phyloP scores from a whole-genome alignment of 495 filamentous ascomycete species.

The Schizothecium vesticola region DNA sequence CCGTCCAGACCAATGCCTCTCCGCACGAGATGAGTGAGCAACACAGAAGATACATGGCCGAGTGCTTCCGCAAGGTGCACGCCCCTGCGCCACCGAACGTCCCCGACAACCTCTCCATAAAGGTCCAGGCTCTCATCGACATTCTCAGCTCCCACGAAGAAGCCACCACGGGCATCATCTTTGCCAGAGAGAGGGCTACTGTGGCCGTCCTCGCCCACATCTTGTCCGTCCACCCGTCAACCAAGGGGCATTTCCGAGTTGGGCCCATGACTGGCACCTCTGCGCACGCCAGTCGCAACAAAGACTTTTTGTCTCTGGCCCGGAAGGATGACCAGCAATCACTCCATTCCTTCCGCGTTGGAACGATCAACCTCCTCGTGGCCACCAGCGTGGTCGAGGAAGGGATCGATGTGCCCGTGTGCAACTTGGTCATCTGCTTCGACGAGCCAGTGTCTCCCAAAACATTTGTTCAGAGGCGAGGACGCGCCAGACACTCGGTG shows the following conservation, averaged over 20 bases:
- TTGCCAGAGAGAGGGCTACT: constrained; percentile 67
- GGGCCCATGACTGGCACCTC: constrained; percentile 74
- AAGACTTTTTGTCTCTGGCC: constrained; percentile 57
- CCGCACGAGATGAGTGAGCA: constrained; percentile 39
- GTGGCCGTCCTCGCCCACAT: constrained; percentile 64
- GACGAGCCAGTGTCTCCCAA: constrained; percentile 70
- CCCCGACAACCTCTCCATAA: constrained; percentile 42
- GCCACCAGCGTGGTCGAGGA: constrained; percentile 86
- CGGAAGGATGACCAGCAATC: constrained; percentile 50
- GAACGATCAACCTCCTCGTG: constrained; percentile 70
- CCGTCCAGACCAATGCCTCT: constrained; percentile 18
- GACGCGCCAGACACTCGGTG: constrained; percentile 65
- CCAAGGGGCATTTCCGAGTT: constrained; percentile 51
- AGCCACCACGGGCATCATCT: constrained; percentile 66
- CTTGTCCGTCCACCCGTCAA: constrained; percentile 55
- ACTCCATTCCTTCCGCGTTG: constrained; percentile 63
- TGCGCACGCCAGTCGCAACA: constrained; percentile 38
- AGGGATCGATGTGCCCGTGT: constrained; percentile 82
- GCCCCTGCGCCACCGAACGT: constrained; percentile 24
- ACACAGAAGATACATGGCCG: constrained; percentile 59
- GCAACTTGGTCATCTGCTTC: constrained; percentile 84
- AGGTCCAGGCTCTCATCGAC: constrained; percentile 49
- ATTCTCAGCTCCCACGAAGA: constrained; percentile 41
- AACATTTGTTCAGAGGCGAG: constrained; percentile 83
- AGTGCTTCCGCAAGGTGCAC: constrained; percentile 44